Percentiles rank a stretch among this genome's conserved stretches.
phyloP scores from a whole-genome alignment of 768 basidiomycete genomes.

The Rhodocollybia butyracea region DNA sequence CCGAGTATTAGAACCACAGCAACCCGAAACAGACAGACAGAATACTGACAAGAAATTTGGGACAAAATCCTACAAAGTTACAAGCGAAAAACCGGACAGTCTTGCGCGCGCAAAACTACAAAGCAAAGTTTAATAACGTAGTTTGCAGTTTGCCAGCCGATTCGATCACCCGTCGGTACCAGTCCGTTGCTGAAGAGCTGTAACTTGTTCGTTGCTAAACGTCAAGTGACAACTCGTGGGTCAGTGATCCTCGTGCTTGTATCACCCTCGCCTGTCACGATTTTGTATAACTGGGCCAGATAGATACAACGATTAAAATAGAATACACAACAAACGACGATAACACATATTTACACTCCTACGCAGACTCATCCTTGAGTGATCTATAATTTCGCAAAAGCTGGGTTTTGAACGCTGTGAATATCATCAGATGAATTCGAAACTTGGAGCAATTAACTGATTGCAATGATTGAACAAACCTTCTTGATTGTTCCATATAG shows the following conservation, averaged over 20 bases:
- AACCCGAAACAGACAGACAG: too few relatives aligned
- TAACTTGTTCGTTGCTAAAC: not conserved
- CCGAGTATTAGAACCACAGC: too few relatives aligned
- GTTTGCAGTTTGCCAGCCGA: too few relatives aligned
- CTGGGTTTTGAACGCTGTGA: constrained; percentile 66
- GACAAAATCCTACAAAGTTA: not conserved
- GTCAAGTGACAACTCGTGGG: not conserved
- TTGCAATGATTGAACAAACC: constrained; percentile 30
- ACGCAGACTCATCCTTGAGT: constrained; percentile 33
- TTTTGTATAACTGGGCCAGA: too few relatives aligned
- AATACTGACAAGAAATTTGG: not conserved
- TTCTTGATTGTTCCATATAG: constrained; percentile 71
- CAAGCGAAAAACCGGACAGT: not conserved
- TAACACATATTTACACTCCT: not conserved
- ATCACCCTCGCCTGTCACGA: too few relatives aligned
- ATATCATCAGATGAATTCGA: not conserved
- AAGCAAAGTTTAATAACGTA: too few relatives aligned
- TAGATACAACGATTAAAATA: too few relatives aligned
- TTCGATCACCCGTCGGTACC: too few relatives aligned
- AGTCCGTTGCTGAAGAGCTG: too few relatives aligned
- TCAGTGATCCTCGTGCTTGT: too few relatives aligned
- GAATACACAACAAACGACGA: not conserved
- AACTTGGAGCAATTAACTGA: not conserved
- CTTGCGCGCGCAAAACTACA: too few relatives aligned
- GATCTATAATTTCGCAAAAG: constrained; percentile 72